Conservation (phyloP, 768 basidiomycete species). For the Coprinopsis cinerea region DNA sequence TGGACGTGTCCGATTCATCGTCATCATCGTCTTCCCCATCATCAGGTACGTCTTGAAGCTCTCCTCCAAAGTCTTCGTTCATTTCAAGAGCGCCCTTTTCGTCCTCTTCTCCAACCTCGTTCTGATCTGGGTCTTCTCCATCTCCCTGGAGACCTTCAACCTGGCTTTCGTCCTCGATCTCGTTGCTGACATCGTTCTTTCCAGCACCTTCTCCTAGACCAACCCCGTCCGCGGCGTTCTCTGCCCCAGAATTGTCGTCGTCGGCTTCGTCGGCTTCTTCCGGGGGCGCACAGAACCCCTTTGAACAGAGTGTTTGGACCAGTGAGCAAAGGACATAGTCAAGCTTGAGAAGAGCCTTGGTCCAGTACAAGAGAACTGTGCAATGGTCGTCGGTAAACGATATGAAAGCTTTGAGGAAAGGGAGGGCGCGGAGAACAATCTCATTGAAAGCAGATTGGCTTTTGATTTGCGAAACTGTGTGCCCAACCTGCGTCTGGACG, state of each 20-base stretch:
- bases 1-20: conserved; percentile 46
- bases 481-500: conserved; percentile 36
- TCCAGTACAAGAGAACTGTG: conserved; percentile 54
- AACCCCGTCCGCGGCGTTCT: conserved; percentile 60
- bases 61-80: conserved; percentile 84
- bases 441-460: conserved; percentile 25
- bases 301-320: conserved; percentile 63
- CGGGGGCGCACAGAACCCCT: conserved; percentile 91
- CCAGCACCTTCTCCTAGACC: conserved; percentile 90
- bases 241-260: conserved; percentile 40
- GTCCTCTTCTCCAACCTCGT: conserved; percentile 41
- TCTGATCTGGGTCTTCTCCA: conserved; percentile 35
- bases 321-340: conserved; percentile 71
- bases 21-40: conserved; percentile 46
- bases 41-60: conserved; percentile 77
- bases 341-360: conserved; percentile 79
- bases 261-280: conserved; percentile 60
- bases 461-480: conserved; percentile 34
- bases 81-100: conserved; percentile 85
- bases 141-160: conserved; percentile 88
- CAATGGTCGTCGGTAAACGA: conserved; percentile 54
- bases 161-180: conserved; percentile 94
- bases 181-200: conserved; percentile 82
- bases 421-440: conserved; percentile 45
- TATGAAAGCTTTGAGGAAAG: conserved; percentile 69